A percentile compares a stretch with the other conserved stretches of the same genome.
These are phyloP conservation scores for peach (Prunus persica) DNA, from an alignment of 306 rosid species.

Conservation along the genomic window Prunus_persica_NCBIv2 NC_034010.1:21249501-21250000, in stretches of 20 bases:
- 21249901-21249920: constrained; percentile 37
- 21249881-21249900: constrained; percentile 48
- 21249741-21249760: constrained; percentile 43
- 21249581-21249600: constrained; percentile 46
- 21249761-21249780: constrained; percentile 40
- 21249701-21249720: constrained; percentile 37
- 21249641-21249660: constrained; percentile 51
- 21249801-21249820: constrained; percentile 38
- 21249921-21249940: constrained; percentile 53
- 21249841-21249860: constrained; percentile 33
- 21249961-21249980: constrained; percentile 27
- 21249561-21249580: constrained; percentile 34
- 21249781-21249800: constrained; percentile 35
- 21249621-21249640: constrained; percentile 41
- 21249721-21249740: constrained; percentile 37
- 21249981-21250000: constrained; percentile 53
- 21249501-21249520: neutral
- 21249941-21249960: constrained; percentile 1
- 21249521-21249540: constrained; percentile 12
- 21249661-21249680: constrained; percentile 60
- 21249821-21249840: constrained; percentile 42
- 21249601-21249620: constrained; percentile 49
- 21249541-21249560: constrained; percentile 28
- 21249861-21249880: constrained; percentile 46
- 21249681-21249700: constrained; percentile 31